A percentile compares a stretch with the other conserved stretches of the same genome.
Evolutionary conservation across 305 asterid genomes (phyloP).

Genomic region (Fraxinus sp.): DNA sequence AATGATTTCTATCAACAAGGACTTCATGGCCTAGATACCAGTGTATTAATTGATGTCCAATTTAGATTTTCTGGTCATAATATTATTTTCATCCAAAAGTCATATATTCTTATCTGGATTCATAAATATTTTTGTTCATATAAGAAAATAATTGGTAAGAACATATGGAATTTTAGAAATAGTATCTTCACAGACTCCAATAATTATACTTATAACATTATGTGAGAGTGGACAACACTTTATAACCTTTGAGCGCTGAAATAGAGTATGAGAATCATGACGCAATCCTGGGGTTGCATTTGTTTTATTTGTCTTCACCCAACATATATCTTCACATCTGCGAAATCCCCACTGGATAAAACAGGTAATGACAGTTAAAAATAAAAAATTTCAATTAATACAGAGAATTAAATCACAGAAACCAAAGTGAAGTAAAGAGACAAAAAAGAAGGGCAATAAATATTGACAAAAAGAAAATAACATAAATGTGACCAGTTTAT

Average conservation of each 20-base stretch:
- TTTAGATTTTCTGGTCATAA: conserved; percentile 7
- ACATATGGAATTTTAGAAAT: background rate
- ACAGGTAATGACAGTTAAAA: conserved; percentile 3
- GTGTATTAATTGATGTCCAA: conserved; percentile 1
- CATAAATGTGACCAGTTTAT: background rate
- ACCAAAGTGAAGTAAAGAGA: conserved; percentile 11
- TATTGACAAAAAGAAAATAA: conserved; percentile 4
- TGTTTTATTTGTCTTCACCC: conserved; percentile 97
- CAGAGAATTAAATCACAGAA: conserved; percentile 5
- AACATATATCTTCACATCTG: conserved; percentile 99
- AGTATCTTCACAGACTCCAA: conserved; percentile 9
- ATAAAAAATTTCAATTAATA: background rate
- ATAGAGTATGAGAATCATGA: conserved; percentile 94
- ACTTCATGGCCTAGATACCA: background rate
- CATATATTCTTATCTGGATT: background rate
- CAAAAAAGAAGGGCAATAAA: background rate
- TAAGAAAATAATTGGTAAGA: conserved; percentile 15
- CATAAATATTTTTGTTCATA: conserved; percentile 2
- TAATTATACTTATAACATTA: conserved; percentile 7
- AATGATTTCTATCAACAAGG: background rate
- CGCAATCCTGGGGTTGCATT: conserved; percentile 96
- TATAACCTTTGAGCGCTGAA: conserved; percentile 91
- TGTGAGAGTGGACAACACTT: conserved; percentile 5
- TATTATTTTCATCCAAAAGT: background rate
- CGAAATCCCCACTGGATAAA: conserved; percentile 96